Percentiles rank a stretch among this genome's conserved stretches.
Evolutionary conservation across 2,329 filamentous ascomycete genomes (phyloP).

Genomic region (Alternaria sp.): DNA sequence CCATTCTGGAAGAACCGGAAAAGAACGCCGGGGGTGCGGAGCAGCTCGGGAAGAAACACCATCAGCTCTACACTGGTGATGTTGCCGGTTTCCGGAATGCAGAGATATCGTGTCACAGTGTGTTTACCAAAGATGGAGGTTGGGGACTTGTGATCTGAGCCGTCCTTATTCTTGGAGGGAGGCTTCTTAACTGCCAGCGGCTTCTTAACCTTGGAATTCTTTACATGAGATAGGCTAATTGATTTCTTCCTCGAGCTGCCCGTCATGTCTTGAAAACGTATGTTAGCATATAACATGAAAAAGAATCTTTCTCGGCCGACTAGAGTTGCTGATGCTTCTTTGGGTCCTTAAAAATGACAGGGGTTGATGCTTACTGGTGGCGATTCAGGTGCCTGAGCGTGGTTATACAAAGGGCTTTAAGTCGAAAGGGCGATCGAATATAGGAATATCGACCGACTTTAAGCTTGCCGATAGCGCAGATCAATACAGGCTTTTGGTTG

Average conservation of each 20-base stretch:
- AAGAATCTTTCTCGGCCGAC: background rate
- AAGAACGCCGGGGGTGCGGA: background rate
- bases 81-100: constrained; percentile 11
- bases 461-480: too few species aligned
- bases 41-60: constrained; percentile 6
- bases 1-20: background rate
- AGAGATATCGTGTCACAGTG: background rate
- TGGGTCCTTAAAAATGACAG: too few species aligned
- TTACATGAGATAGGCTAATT: background rate
- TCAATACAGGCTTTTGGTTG: too few species aligned
- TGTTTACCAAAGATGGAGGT: background rate
- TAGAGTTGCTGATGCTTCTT: background rate
- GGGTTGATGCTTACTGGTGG: background rate
- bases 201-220: background rate
- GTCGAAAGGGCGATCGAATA: too few species aligned
- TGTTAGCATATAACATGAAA: background rate
- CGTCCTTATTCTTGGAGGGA: constrained; percentile 3
- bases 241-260: background rate
- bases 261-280: background rate
- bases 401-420: background rate
- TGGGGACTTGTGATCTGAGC: background rate
- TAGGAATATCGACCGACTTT: too few species aligned
- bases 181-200: background rate
- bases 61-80: constrained; percentile 20
- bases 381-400: background rate